Base-by-base conservation (phyloP, 2,329 filamentous ascomycete species). In the Exophiala sp. region DNA sequence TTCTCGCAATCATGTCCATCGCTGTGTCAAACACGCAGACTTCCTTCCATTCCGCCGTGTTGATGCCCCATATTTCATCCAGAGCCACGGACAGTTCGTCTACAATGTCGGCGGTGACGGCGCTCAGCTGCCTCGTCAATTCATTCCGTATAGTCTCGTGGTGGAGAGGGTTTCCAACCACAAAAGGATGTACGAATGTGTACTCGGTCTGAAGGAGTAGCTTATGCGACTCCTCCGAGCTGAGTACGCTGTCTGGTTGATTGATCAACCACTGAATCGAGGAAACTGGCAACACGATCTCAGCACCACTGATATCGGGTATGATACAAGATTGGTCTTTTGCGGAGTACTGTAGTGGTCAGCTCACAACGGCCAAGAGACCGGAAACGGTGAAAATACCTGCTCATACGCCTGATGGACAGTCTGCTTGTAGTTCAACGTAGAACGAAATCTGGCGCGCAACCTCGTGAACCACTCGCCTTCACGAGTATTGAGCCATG, bases 201-300 rank as follows among this genome's bases (percentile, higher is more conserved):
- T 74, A 74, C 0, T 71, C 65, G 16, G 69, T 71, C 20, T 68
- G 63, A n/a, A 76, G 59, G 0, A 55, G 18, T 32, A 75, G 70
- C 50, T 69, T 69, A 51, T 75, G 72, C 10, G 69, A 66, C 10
- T 64, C 69, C 9, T 59, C 59, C 2, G 65, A 65, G 48, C 66
- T 72, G 9, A 73, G 61, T n/a, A 74, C 61, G 29, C 61, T 53
- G 47, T 76, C 74, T 2, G 75, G 71, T 50, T 75, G 69, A 29
- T 73, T 69, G 14, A 75, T 60, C 42, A 77, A 65, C 73, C 73
- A 76, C 12, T 50, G 39, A 48, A 72, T 62, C 40, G 71, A 65
- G 3, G 64, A 65, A 5, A 47, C 56, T 9, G 72, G 71, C 5
- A 74, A 53, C 3, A 74, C 57, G 34, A 72, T 55, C n/a, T 54